Evolutionary conservation across 2,329 filamentous ascomycete genomes (phyloP), one percentile per base, ranked within the genome.

Genomic region (Paecilomyces formosus): DNA sequence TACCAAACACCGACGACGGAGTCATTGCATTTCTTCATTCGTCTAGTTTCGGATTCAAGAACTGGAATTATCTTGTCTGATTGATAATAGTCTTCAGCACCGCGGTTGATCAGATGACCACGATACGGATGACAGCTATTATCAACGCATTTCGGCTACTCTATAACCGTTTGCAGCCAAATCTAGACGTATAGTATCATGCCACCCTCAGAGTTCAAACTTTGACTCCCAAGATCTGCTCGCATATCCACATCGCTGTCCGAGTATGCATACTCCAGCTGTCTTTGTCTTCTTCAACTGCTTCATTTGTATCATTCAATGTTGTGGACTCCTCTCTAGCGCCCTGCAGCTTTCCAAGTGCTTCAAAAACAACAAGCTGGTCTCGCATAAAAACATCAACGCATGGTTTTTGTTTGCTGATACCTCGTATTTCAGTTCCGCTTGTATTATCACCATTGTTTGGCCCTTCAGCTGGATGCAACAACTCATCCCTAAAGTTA

Each of bases 331-430:
- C 22, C 28, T 24, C 21, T 22, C 55, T 54, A 56, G 24, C 30
- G 30, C 31, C 61, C 2, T 21, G 69, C 66, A n/a, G 65, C 67
- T 70, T 63, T 3, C 81, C 81, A 21, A 87, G 68, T 15, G 81
- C 81, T 65, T 85, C 82, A 58, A 84, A 86, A 0, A 86, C 75
- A 1, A 85, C 79, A 26, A 86, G 62, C 64, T 86, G 84, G 67
- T 86, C 84, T 51, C 81, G 72, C 77, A 84, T 76, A 61, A 78
- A 75, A 65, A 78, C 76, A 63, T 86, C 84, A 3, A 85, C 77
- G 62, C 76, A 81, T 0, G 80, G 77, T 56, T 59, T 61, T 56
- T 55, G 60, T 49, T 28, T 63, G 9, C 15, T 57, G 11, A 6
- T 45, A 24, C 3, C 18, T 30, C 54, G 57, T 33, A 24, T 18